Percentiles rank a stretch among this genome's conserved stretches.
Evolutionary conservation across 1,284 basidiomycete genomes (phyloP).

Genomic region (Phellopilus nigrolimitatus): DNA sequence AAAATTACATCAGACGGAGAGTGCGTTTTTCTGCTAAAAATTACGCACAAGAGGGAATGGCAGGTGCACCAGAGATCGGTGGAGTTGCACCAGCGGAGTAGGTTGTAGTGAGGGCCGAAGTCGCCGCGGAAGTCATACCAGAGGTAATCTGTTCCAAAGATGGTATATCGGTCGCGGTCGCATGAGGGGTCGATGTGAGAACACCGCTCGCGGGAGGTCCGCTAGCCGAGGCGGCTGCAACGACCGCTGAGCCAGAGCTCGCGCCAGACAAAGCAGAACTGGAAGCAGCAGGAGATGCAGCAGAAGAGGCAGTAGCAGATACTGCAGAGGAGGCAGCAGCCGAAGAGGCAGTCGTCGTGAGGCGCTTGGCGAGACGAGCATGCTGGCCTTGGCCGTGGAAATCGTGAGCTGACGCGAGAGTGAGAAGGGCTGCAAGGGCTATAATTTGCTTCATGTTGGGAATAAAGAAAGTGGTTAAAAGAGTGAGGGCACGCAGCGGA

Average conservation of each 20-base stretch:
- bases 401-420: constrained; percentile 36
- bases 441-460: constrained; percentile 38
- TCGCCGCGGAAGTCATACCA: constrained; percentile 50
- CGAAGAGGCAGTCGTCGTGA: constrained; percentile 25
- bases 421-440: constrained; percentile 40
- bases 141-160: no score
- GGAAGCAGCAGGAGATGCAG: constrained; percentile 24
- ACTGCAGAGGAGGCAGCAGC: constrained; percentile 22
- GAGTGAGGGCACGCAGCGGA: not conserved
- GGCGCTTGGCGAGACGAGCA: constrained; percentile 25
- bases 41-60: constrained; percentile 57
- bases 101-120: constrained; percentile 46
- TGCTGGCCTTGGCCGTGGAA: constrained; percentile 23
- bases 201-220: no score
- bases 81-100: constrained; percentile 55
- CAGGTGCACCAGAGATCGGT: constrained; percentile 58
- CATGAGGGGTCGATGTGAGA: no score
- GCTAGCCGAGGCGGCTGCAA: no score
- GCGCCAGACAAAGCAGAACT: constrained; percentile 51
- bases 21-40: not conserved
- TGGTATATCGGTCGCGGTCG: no score
- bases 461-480: not conserved
- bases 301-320: constrained; percentile 22
- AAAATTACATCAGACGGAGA: constrained; percentile 12
- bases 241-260: constrained; percentile 64